Evolutionary conservation across 805 yeast species (phyloP).

Genomic region (Ogataea angusta): DNA sequence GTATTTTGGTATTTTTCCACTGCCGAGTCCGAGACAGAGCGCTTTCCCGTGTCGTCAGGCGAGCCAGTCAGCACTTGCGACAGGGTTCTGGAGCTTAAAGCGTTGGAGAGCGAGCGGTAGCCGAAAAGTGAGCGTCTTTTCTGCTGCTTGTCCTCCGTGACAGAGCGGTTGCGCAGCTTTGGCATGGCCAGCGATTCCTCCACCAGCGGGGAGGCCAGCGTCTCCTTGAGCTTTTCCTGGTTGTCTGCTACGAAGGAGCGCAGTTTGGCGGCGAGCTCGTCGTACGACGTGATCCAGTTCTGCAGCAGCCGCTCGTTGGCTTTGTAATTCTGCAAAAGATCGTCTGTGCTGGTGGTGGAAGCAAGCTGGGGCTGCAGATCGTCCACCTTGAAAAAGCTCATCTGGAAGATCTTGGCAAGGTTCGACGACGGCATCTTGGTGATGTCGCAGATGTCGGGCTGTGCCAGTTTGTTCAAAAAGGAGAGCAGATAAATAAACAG

Average conservation of each 20-base stretch:
- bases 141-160: conserved; percentile 18
- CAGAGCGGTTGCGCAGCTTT: conserved; percentile 13
- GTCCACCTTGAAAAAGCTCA: conserved; percentile 34
- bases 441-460: conserved; percentile 22
- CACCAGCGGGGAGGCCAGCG: conserved; percentile 19
- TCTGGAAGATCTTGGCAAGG: conserved; percentile 38
- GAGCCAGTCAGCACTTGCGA: conserved; percentile 13
- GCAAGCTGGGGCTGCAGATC: conserved; percentile 23
- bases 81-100: conserved; percentile 19
- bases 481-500: conserved; percentile 29
- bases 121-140: conserved; percentile 29
- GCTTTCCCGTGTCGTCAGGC: conserved; percentile 7
- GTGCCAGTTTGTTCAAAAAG: conserved; percentile 26
- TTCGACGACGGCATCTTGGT: conserved; percentile 38
- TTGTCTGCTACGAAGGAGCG: conserved; percentile 8
- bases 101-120: conserved; percentile 26
- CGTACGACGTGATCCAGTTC: conserved; percentile 28
- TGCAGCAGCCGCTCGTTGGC: conserved; percentile 27
- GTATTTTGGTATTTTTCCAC: conserved; percentile 1
- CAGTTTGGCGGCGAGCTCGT: conserved; percentile 12
- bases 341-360: conserved; percentile 24
- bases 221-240: conserved; percentile 7
- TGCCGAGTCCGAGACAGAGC: conserved; percentile 14
- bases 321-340: conserved; percentile 27
- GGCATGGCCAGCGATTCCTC: conserved; percentile 15